Evolutionary conservation across 2,329 filamentous ascomycete genomes (phyloP).

Genomic region (Arthrobotrys musiformis): DNA sequence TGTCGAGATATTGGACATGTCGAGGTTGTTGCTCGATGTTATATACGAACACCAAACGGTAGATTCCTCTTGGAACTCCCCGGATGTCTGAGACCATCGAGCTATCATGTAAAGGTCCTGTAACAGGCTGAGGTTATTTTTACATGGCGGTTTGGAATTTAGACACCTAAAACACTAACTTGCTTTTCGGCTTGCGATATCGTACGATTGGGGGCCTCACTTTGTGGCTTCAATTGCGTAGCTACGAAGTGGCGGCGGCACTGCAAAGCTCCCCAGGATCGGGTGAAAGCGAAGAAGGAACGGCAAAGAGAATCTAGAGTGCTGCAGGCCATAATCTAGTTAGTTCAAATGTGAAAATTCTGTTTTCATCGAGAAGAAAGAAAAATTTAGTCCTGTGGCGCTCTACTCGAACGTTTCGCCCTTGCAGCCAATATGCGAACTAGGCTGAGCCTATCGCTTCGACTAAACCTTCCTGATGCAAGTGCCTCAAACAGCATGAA

Average conservation of each 20-base stretch:
- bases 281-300: not conserved
- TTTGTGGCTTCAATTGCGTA: not conserved
- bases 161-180: not conserved
- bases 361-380: not conserved
- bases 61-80: not conserved
- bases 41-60: not conserved
- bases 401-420: constrained; percentile 4
- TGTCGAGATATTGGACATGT: not conserved
- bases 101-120: not conserved
- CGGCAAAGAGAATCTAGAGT: not conserved
- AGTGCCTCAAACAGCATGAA: constrained; percentile 11
- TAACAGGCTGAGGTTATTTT: constrained; percentile 1
- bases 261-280: not conserved
- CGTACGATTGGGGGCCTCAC: not conserved
- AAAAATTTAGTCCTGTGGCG: not conserved
- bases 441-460: not conserved
- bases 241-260: not conserved
- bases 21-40: not conserved
- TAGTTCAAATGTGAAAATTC: not conserved
- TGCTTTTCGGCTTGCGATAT: constrained; percentile 4
- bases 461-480: constrained; percentile 15
- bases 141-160: not conserved
- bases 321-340: not conserved
- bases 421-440: not conserved
- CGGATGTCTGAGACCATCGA: constrained; percentile 4